Conservation (phyloP, 2,329 filamentous ascomycete species). For the Aspergillus uvarum region DNA sequence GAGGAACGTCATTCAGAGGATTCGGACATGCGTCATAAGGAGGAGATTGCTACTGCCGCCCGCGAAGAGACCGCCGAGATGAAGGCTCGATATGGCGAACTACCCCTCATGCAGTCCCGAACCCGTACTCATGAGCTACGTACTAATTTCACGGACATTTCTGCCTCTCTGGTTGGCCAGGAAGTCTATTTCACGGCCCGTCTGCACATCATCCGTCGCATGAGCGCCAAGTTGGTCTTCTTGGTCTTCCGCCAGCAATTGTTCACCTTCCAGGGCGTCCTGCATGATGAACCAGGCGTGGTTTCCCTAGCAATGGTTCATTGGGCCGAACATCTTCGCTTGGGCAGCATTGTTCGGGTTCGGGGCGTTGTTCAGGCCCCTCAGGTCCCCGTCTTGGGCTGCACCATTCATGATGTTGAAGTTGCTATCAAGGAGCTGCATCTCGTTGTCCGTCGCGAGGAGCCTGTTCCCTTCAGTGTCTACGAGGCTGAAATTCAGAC, state of each 20-base stretch:
- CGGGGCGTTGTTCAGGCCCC: conserved; percentile 71
- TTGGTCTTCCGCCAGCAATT: conserved; percentile 82
- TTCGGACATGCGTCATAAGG: conserved; percentile 41
- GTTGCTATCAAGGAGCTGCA: conserved; percentile 67
- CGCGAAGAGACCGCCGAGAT: conserved; percentile 59
- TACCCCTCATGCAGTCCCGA: conserved; percentile 59
- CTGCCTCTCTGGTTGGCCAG: conserved; percentile 55
- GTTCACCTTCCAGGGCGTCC: conserved; percentile 78
- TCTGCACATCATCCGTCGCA: conserved; percentile 74
- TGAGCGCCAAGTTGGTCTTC: conserved; percentile 82
- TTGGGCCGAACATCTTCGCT: conserved; percentile 79
- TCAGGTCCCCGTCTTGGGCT: conserved; percentile 71
- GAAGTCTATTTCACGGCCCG: conserved; percentile 68
- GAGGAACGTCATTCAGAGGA: conserved; percentile 44
- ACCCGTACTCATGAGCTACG: conserved; percentile 51
- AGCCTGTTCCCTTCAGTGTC: conserved; percentile 67
- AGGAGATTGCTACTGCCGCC: conserved; percentile 47
- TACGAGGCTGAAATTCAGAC: conserved; percentile 66
- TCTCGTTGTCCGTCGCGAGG: conserved; percentile 60
- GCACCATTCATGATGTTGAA: conserved; percentile 73
- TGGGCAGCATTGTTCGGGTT: conserved; percentile 76
- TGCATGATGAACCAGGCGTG: conserved; percentile 60
- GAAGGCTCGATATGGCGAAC: conserved; percentile 57
- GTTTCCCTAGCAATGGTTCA: conserved; percentile 75
- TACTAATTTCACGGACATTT: conserved; percentile 53